Evolutionary conservation across 805 yeast species (phyloP), one percentile per base, ranked within the genome.

Genomic region (Candida namnaoensis): DNA sequence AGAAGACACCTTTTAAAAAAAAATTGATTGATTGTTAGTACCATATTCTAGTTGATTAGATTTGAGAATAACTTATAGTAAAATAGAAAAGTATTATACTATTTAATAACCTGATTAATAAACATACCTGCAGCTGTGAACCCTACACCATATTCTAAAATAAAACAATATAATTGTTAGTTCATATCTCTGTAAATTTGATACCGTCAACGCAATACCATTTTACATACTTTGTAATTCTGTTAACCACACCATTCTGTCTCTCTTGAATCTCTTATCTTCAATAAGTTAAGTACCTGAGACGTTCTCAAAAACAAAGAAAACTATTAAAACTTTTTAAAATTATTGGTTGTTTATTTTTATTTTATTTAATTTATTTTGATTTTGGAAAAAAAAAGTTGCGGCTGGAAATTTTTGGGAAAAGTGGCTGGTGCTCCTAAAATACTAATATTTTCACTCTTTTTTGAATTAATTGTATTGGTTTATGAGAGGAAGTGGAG

Each of bases 141-240:
- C 3, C 87, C 96, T 15, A 87, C 96, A 33, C 98, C 98, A 54
- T 82, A 80, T 63, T 88, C 95, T 86, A 46, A 26, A 26, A 26
- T 26, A 26, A 26, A 7, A 2, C 28, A 26, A 26, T 19, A 39
- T 14, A 41, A 42, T 35, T 39, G 52, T 44, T 42, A 38, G 35
- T 37, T 37, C n/a, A 32, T 24, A 32, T 24, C 33, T 12, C 10
- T 4, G n/a, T 15, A 35, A 27, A 32, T 5, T 12, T 19, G 19
- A 19, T 19, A 19, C 19, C 3, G 19, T 3, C 19, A 19, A 19
- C 3, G 3, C 19, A 19, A 19, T 19, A 7, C 32, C 14, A 15
- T 2, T 2, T 28, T 23, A 76, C 84, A 46, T 70, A 80, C 87
- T 82, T 54, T 82, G 90, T 49, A 77, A 62, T 52, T 82, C 87